Conservation (phyloP, 2,329 filamentous ascomycete species). For the Didymella segeticola region DNA sequence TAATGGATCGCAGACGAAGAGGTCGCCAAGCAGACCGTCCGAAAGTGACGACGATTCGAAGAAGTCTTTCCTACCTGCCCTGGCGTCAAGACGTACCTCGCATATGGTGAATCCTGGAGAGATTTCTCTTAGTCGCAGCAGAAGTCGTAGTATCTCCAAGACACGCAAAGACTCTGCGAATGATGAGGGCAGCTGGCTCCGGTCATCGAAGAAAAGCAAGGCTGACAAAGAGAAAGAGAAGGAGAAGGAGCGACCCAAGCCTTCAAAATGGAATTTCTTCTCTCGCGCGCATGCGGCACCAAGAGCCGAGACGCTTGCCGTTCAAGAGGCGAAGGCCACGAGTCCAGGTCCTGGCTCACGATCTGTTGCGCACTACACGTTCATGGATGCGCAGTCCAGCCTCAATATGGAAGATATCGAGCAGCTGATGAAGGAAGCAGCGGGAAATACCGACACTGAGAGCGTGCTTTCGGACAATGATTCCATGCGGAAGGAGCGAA, state of each 20-base stretch:
- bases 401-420: constrained; percentile 55
- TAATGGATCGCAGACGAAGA: constrained; percentile 41
- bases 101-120: constrained; percentile 35
- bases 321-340: constrained; percentile 51
- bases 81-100: constrained; percentile 38
- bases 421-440: constrained; percentile 54
- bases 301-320: constrained; percentile 41
- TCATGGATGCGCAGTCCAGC: constrained; percentile 58
- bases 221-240: constrained; percentile 35
- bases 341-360: constrained; percentile 43
- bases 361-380: constrained; percentile 64
- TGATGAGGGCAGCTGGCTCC: constrained; percentile 49
- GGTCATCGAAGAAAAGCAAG: constrained; percentile 40
- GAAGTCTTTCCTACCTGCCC: constrained; percentile 41
- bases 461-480: constrained; percentile 30
- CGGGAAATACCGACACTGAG: constrained; percentile 36
- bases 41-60: constrained; percentile 48
- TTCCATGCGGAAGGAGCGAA: constrained; percentile 36
- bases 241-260: constrained; percentile 44
- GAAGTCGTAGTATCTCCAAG: constrained; percentile 24
- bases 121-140: constrained; percentile 19
- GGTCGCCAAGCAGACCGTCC: constrained; percentile 38
- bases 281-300: constrained; percentile 56
- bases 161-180: constrained; percentile 35
- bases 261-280: constrained; percentile 65